These are phyloP conservation scores for Phaeosphaeriaceae sp. DNA, from an alignment of 2,329 filamentous ascomycete genomes.

Conservation along the genomic window DNA sequence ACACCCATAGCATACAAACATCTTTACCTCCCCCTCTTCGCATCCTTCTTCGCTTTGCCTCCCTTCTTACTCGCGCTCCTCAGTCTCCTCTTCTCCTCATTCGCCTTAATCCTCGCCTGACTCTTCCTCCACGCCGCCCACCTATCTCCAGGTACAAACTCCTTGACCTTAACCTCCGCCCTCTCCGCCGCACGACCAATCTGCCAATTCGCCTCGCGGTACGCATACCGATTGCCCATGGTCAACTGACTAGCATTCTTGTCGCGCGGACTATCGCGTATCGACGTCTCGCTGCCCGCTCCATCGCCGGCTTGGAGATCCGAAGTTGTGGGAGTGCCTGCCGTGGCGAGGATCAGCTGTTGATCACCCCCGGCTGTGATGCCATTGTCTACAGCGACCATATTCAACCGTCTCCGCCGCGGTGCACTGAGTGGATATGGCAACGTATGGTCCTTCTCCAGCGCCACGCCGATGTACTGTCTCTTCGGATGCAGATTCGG, in stretches of 20 bases:
- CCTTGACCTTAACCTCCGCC: constrained; percentile 62
- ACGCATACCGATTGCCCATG: constrained; percentile 65
- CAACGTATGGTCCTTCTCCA: constrained; percentile 80
- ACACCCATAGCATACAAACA: too few relatives aligned
- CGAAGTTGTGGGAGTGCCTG: not conserved
- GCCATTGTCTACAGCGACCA: constrained; percentile 63
- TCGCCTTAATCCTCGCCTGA: constrained; percentile 58
- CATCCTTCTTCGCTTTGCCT: constrained; percentile 34
- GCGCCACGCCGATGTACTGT: constrained; percentile 93
- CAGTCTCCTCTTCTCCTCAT: constrained; percentile 63
- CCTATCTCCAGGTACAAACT: constrained; percentile 65
- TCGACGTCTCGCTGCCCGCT: not conserved
- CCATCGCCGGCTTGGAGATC: not conserved
- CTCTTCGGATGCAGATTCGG: constrained; percentile 80
- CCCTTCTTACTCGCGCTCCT: constrained; percentile 52
- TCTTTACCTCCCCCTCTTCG: not conserved
- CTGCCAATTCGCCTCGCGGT: constrained; percentile 70
- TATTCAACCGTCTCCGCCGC: constrained; percentile 76
- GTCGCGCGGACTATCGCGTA: constrained; percentile 31
- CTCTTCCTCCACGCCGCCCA: constrained; percentile 72
- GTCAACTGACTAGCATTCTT: constrained; percentile 38
- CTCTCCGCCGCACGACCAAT: constrained; percentile 70
- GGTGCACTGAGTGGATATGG: constrained; percentile 78
- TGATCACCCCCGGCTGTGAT: constrained; percentile 15
- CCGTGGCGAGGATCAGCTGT: constrained; percentile 23